A percentile compares a stretch with the other conserved stretches of the same genome.
Evolutionary conservation across 2,329 filamentous ascomycete species (phyloP).

Genomic region (Pseudocercospora macadamiae): DNA sequence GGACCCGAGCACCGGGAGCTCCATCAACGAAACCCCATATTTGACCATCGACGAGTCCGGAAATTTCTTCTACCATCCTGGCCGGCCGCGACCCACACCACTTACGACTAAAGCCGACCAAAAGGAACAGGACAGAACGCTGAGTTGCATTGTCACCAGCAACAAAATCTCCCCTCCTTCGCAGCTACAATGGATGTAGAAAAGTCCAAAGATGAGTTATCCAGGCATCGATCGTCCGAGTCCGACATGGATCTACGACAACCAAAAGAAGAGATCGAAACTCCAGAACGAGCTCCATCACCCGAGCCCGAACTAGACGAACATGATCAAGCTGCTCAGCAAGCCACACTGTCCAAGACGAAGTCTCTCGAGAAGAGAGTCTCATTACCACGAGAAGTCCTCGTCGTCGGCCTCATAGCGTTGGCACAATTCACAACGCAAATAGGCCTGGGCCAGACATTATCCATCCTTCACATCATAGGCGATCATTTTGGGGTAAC

Average conservation of each 20-base stretch:
- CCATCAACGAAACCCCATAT: not conserved
- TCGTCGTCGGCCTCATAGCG: constrained; percentile 34
- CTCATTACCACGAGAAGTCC: constrained; percentile 35
- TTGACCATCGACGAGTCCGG: not conserved
- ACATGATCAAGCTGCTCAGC: constrained; percentile 4
- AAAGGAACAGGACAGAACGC: not conserved
- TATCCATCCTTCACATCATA: constrained; percentile 46
- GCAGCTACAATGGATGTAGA: constrained; percentile 5
- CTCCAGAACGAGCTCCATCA: constrained; percentile 14
- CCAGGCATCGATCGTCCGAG: not conserved
- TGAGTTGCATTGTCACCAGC: not conserved
- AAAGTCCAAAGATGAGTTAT: not conserved
- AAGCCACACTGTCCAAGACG: constrained; percentile 17
- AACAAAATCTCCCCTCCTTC: too few species aligned
- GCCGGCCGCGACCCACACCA: not conserved
- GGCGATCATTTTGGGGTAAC: constrained; percentile 43
- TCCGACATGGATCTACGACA: not conserved
- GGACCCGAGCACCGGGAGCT: not conserved
- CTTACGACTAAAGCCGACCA: not conserved
- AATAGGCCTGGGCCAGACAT: constrained; percentile 31
- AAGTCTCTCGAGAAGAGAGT: constrained; percentile 33
- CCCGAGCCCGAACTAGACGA: constrained; percentile 19
- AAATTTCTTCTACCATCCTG: not conserved
- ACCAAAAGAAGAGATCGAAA: constrained; percentile 24
- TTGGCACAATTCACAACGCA: constrained; percentile 38